phyloP scores from a whole-genome alignment of 805 yeast genomes.

The Myxozyma lipomycoides region DNA sequence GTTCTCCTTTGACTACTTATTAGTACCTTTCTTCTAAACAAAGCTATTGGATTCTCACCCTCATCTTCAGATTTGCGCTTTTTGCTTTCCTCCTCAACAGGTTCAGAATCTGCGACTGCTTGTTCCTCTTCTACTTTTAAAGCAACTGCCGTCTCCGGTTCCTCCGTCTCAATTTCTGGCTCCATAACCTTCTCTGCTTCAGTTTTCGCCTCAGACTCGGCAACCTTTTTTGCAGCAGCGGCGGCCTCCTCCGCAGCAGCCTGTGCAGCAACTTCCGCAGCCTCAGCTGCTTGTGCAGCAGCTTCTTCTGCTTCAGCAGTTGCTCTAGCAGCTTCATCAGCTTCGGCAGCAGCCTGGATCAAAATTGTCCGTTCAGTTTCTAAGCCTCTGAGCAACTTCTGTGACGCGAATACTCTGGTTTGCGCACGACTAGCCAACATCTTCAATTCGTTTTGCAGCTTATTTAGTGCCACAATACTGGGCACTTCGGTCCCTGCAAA shows the following conservation, averaged over 20 bases:
- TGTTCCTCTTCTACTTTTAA: not conserved
- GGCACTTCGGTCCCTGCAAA: constrained; percentile 7
- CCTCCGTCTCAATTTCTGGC: not conserved
- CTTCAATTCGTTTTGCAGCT: constrained; percentile 16
- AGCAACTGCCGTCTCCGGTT: not conserved
- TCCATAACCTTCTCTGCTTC: not conserved
- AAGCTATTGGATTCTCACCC: not conserved
- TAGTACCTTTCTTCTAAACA: not conserved
- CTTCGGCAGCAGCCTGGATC: not conserved
- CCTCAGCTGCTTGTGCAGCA: constrained; percentile 1
- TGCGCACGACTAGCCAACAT: constrained; percentile 13
- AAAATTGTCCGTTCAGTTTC: constrained; percentile 9
- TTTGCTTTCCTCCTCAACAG: not conserved
- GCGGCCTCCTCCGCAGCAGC: constrained; percentile 1
- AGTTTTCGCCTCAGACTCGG: not conserved
- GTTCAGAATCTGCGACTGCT: not conserved
- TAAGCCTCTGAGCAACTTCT: constrained; percentile 5
- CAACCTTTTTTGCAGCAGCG: not conserved
- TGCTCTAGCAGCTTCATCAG: constrained; percentile 7
- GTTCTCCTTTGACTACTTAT: too few relatives aligned
- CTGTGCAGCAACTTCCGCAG: not conserved
- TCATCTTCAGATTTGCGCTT: not conserved
- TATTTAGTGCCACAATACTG: constrained; percentile 2
- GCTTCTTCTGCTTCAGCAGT: constrained; percentile 6
- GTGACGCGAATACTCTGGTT: constrained; percentile 11